Evolutionary conservation across 2,329 filamentous ascomycete species (phyloP).

Genomic region (Ascocoryne sarcoides): DNA sequence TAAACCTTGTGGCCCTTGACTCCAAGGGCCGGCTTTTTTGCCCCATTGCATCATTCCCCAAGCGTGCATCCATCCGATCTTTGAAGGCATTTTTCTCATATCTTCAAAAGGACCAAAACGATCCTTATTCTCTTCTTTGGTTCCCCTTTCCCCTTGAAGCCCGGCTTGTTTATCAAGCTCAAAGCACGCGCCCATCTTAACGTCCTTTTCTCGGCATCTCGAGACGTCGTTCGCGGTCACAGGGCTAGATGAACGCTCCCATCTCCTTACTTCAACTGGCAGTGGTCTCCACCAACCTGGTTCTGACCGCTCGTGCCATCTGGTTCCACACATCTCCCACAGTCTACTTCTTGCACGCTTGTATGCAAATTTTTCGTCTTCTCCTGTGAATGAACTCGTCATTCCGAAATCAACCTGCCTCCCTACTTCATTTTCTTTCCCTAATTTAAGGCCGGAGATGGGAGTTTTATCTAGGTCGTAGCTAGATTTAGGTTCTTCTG

Average conservation of each 20-base stretch:
- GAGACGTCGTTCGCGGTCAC: background rate
- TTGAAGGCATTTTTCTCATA: conserved; percentile 37
- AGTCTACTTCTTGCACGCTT: conserved; percentile 68
- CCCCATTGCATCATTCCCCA: conserved; percentile 47
- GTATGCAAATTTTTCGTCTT: conserved; percentile 76
- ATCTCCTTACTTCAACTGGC: conserved; percentile 52
- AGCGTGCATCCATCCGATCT: conserved; percentile 42
- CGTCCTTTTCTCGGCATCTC: conserved; percentile 25
- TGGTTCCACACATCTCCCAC: conserved; percentile 70
- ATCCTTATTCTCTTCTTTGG: conserved; percentile 15
- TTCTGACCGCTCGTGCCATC: conserved; percentile 59
- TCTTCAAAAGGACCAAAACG: conserved; percentile 30
- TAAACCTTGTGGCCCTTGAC: conserved; percentile 37
- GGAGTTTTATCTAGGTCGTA: conserved; percentile 51
- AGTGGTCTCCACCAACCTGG: conserved; percentile 62
- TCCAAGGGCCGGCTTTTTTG: conserved; percentile 42
- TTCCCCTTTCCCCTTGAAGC: conserved; percentile 25
- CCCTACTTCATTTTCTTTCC: conserved; percentile 32
- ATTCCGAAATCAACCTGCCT: conserved; percentile 52
- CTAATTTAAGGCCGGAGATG: conserved; percentile 37
- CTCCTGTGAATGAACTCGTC: conserved; percentile 61
- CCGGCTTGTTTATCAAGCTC: conserved; percentile 38
- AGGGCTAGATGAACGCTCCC: conserved; percentile 41
- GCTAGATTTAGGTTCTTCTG: conserved; percentile 35
- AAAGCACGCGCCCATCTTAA: conserved; percentile 33